Conservation (phyloP, 2,329 filamentous ascomycete genomes). For the Beauveria rudraprayagi region DNA sequence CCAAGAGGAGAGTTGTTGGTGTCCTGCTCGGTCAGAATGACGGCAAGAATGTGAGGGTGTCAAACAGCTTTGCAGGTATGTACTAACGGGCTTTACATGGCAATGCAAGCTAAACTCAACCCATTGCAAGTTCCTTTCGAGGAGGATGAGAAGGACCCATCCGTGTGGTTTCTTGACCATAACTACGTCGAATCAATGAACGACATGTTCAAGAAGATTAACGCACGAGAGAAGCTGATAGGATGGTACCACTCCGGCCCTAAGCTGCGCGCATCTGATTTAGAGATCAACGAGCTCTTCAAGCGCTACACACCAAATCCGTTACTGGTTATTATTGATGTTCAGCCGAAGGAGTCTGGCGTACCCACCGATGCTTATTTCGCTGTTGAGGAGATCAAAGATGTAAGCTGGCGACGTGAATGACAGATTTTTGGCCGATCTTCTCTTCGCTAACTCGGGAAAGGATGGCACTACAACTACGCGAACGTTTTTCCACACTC, state of each 20-base stretch:
- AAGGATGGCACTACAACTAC: conserved; percentile 95
- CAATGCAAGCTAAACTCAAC: conserved; percentile 12
- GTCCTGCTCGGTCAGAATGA: conserved; percentile 93
- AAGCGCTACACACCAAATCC: conserved; percentile 98
- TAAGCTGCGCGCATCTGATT: conserved; percentile 89
- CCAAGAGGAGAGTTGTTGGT: conserved; percentile 80
- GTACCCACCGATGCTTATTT: conserved; percentile 99
- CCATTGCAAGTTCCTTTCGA: conserved; percentile 76
- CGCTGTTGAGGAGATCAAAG: conserved; percentile 98
- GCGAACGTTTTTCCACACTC: conserved; percentile 97
- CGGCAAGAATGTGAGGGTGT: conserved; percentile 91
- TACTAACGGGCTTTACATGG: conserved; percentile 13
- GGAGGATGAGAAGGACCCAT: conserved; percentile 96
- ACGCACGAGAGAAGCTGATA: conserved; percentile 96
- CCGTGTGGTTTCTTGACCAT: conserved; percentile 98
- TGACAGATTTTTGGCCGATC: neutral
- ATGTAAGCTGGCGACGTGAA: conserved; percentile 51
- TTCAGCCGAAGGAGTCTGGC: conserved; percentile 94
- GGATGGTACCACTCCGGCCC: conserved; percentile 99
- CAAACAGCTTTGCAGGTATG: conserved; percentile 95
- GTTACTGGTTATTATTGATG: conserved; percentile 93
- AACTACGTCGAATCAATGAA: conserved; percentile 99
- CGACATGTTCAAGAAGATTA: conserved; percentile 99
- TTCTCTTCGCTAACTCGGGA: neutral
- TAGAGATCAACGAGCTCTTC: conserved; percentile 99